Conservation (phyloP, 1,284 basidiomycete species). For the Pascua sp. region DNA sequence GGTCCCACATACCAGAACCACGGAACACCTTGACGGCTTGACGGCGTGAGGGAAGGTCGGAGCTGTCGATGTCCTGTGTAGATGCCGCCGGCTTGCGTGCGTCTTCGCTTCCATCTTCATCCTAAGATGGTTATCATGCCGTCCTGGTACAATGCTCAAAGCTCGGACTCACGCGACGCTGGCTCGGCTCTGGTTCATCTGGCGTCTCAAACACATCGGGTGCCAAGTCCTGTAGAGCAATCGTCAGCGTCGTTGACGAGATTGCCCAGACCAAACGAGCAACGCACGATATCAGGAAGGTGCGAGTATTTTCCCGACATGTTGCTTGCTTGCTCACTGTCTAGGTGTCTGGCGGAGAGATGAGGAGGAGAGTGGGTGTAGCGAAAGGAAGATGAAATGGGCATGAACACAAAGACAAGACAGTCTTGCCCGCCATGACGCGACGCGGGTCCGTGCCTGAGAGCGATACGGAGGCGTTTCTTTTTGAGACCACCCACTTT, state of each 20-base stretch:
- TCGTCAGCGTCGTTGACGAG: neutral
- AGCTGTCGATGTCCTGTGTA: constrained; percentile 5
- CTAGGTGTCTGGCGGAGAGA: too few species aligned
- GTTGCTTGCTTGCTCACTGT: neutral
- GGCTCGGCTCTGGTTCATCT: constrained; percentile 53
- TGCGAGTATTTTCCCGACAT: constrained; percentile 70
- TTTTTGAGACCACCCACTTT: too few species aligned
- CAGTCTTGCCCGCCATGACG: too few species aligned
- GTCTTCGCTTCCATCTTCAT: constrained; percentile 17
- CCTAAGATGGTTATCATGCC: neutral
- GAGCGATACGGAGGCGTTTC: too few species aligned
- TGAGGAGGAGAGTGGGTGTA: too few species aligned
- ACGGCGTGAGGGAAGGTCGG: constrained; percentile 8
- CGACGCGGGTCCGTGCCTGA: too few species aligned
- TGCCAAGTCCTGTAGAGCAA: constrained; percentile 68
- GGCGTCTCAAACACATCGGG: constrained; percentile 90
- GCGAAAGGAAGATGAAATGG: too few species aligned
- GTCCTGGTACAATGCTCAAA: too few species aligned
- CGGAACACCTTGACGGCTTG: neutral
- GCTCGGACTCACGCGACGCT: constrained; percentile 26
- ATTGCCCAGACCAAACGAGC: neutral
- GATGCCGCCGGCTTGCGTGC: neutral
- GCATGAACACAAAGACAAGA: too few species aligned
- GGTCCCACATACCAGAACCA: neutral
- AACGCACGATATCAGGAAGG: constrained; percentile 80